A percentile compares a stretch with the other conserved stretches of the same genome.
These are phyloP conservation scores for Phialophora macrospora DNA, from an alignment of 2,329 filamentous ascomycete genomes.

Conservation along the genomic window DNA sequence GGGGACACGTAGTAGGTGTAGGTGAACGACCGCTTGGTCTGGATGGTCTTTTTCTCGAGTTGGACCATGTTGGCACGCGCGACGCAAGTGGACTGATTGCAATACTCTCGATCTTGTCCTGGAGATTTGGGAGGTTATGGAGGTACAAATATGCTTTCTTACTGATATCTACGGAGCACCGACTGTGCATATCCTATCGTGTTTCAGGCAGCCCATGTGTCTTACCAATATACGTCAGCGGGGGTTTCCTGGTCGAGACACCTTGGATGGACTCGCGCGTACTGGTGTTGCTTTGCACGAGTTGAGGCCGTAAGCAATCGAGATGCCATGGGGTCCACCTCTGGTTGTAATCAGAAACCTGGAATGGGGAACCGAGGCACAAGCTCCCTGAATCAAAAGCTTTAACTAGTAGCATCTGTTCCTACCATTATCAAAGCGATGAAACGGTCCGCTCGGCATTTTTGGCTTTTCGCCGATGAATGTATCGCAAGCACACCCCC, in stretches of 20 bases:
- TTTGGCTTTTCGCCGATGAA: too few relatives aligned
- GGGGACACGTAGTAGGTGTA: conserved; percentile 51
- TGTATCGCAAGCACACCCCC: too few relatives aligned
- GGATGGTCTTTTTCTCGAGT: conserved; percentile 25
- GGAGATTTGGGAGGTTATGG: too few relatives aligned
- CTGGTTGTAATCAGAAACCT: not conserved
- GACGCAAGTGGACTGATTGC: not conserved
- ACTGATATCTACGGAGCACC: not conserved
- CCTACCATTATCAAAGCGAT: too few relatives aligned
- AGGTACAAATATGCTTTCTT: too few relatives aligned
- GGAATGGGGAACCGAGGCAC: not conserved
- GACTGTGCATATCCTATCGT: not conserved
- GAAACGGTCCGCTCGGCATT: too few relatives aligned
- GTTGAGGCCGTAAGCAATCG: not conserved
- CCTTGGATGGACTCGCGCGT: not conserved
- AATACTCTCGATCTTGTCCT: not conserved
- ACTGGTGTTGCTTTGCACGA: not conserved
- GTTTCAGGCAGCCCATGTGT: not conserved
- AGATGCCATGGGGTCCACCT: not conserved
- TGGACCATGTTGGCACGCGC: conserved; percentile 13
- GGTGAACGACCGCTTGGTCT: conserved; percentile 35
- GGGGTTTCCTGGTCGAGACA: not conserved
- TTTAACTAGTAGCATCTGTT: too few relatives aligned
- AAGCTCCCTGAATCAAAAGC: too few relatives aligned
- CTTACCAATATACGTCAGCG: not conserved